Evolutionary conservation across 257 asterid species (phyloP), one percentile per base, ranked within the genome.

Genomic region (Fraxinus quadrangulata): DNA sequence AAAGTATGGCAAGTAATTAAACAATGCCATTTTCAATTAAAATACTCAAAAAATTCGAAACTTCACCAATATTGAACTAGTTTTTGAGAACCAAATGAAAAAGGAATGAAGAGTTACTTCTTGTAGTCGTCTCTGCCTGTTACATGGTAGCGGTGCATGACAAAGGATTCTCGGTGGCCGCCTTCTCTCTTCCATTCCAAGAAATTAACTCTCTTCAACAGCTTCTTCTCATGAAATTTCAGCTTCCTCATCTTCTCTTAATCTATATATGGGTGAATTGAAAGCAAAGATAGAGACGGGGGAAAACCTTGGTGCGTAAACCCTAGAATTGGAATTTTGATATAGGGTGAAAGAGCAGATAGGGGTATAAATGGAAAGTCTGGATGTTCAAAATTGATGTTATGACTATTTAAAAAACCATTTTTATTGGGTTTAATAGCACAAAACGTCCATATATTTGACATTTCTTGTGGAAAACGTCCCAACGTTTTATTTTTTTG

Each of bases 101-200:
- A 42, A 2, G 47, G 47, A 42, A 17, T 1, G 23, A 30, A 67
- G 47, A 21, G 0, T 34, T 83, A 93, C 99, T 88, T 93, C 77
- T 93, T 96, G 84, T 93, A 96, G 83, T 93, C 98, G 85, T 93
- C 98, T 87, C 97, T 86, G 74, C 88, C 90, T 28, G 96, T 89
- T 42, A 96, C 79, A 71, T 88, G 97, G 82, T 96, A 96, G 14
- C 96, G 97, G 19, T 86, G 97, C 87, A 92, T 84, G 11, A 93
- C 96, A 26, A 56, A 79, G 79, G 77, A 84, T 85, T 96, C 99
- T 80, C 99, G 83, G 74, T 93, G 97, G 49, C 97, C 92, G 3
- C 96, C 97, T 89, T 93, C 99, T 79, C 98, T 87, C 85, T 89
- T 88, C 97, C 97, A 96, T 42, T 92, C 97, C 77, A 89, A 81